Base-by-base conservation (phyloP, 371 early-diverging fungal species). In the Circinella umbellata region DNA sequence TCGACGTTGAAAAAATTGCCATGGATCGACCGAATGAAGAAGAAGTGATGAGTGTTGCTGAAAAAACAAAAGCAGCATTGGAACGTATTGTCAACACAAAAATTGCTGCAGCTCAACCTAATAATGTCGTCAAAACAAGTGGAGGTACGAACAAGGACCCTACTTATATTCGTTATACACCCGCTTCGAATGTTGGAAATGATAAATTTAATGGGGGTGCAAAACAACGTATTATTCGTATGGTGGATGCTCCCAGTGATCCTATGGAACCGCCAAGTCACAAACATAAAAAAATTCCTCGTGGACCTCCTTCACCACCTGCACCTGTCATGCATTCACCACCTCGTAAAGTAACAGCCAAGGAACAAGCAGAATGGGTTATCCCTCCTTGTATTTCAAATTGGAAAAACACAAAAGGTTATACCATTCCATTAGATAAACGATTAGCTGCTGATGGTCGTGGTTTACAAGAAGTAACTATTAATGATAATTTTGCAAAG, bases 391-490 rank as follows among this genome's bases (percentile, higher is more conserved):
- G 95, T 73, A 96, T 99, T 53, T 95, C 95, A 69, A 98, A 97
- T 81, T 99, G 99, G 99, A 99, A 98, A 85, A 99, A 99, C 83
- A 93, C 96, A 63, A 97, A 98, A 76, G 99, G 99, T 64, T 98
- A 94, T 76, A 98, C 98, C 20, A 97, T 99, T 69, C 96, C 99
- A 11, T 84, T 99, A 53, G 98, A 99, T 79, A 98, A 98, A 83
- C 94, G 99, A 54, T 82, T 99, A 70, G 99, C 99, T 9, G 94
- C 96, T 13, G 98, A 99, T 79, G 98, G 97, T 27, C 93, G 98
- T 72, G 98, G 98, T 6, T 70, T 97, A 53, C 96, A 98, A 82
- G 96, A 97, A 65, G 84, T 88, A 18, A 88, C 89, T 14, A 96
- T 99, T 70, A 98, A 95, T 78, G 96, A 98, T 72, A 95, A 95